Base-by-base conservation (phyloP, 345 rosid species). In the Dovyalis caffra region DNA sequence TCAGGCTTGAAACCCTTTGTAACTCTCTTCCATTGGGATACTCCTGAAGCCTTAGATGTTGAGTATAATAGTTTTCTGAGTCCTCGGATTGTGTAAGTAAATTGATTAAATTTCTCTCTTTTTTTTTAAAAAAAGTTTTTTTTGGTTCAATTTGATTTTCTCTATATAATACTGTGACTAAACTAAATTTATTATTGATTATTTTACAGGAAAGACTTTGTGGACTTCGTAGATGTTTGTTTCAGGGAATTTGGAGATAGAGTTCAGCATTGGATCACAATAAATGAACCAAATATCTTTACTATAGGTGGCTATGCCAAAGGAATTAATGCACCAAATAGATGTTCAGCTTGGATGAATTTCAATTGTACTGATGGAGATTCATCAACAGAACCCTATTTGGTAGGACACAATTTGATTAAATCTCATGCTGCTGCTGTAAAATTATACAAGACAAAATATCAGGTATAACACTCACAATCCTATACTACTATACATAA, bases 221-320 rank as follows among this genome's bases (percentile, higher is more conserved):
- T 1, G 11, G 83, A 80, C n/a, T 87, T 79, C 37, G 87, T 81
- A 3, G 87, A 88, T 12, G 68, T 88, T 73, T 85, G 88, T 66
- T 90, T 87, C 47, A 72, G 79, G 65, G 69, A 67, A 35, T 88
- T 88, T 6, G 87, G 87, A 7, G 83, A 85, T 28, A 23, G 82
- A 43, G 82, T 85, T 3, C 79, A 82, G 62, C 73, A 79, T 25
- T 85, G 87, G 87, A 51, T 66, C 56, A 85, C 85, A 5, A 5
- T 82, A 1, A 82, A 85, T 23, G 85, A 84, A 66, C 85, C 87
- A 0, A 53, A 47, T 14, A 67, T 71, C 0, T 15, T 71, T 2
- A 38, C 53, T 1, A 21, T 18, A 9, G 4, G 33, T 10, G 77
- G 79, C 18, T 79, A 72, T 49, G 74, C 70, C 8, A 37, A 16